Evolutionary conservation across 441 rosid species (phyloP).

Genomic region (Iberis amara): DNA sequence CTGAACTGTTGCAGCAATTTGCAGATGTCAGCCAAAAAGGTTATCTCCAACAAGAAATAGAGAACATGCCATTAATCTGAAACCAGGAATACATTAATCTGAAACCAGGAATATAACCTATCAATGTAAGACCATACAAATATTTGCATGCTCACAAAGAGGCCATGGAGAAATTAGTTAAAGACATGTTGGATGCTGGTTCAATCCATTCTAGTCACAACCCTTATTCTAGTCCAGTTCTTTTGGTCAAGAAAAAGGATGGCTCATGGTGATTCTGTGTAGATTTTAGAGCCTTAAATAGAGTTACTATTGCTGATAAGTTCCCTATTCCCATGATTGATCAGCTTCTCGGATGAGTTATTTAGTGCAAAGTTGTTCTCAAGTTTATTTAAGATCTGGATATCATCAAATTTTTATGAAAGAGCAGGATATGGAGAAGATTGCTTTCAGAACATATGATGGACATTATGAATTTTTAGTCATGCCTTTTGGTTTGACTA

Average conservation of each 20-base stretch:
- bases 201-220: not conserved
- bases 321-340: not conserved
- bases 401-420: not conserved
- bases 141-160: not conserved
- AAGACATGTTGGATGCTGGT: not conserved
- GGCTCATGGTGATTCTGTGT: not conserved
- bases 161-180: not conserved
- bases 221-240: not conserved
- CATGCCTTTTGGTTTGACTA: too few species aligned
- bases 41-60: not conserved
- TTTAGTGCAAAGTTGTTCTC: accelerated
- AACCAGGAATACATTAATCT: not conserved
- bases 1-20: not conserved
- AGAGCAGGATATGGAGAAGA: not conserved
- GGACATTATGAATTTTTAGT: not conserved
- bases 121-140: not conserved
- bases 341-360: not conserved
- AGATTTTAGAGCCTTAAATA: not conserved
- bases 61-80: not conserved
- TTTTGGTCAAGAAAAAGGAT: not conserved
- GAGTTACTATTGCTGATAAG: not conserved
- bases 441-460: not conserved
- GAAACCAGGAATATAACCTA: not conserved
- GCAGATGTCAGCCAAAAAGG: not conserved
- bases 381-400: not conserved